Evolutionary conservation across 2,329 filamentous ascomycete species (phyloP).

Genomic region (Coniochaeta prunicola): DNA sequence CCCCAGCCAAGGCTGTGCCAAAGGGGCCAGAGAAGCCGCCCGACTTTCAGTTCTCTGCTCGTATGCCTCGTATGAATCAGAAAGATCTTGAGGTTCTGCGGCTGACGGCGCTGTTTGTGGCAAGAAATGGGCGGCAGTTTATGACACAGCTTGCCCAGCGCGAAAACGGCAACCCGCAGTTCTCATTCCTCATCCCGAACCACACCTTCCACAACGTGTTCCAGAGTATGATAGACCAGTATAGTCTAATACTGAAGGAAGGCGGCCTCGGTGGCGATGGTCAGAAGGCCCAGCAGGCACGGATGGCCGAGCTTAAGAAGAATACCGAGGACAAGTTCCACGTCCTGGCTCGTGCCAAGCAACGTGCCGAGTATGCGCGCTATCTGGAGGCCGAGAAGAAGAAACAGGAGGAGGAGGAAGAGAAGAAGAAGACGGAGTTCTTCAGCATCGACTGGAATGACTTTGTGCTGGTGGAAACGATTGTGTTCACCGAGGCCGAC

Average conservation of each 20-base stretch:
- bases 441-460: constrained; percentile 97
- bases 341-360: constrained; percentile 71
- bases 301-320: constrained; percentile 63
- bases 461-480: constrained; percentile 92
- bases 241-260: constrained; percentile 68
- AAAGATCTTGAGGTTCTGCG: constrained; percentile 73
- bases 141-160: constrained; percentile 85
- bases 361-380: constrained; percentile 81
- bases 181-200: constrained; percentile 90
- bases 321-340: constrained; percentile 76
- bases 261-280: constrained; percentile 59
- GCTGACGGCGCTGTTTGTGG: constrained; percentile 84
- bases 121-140: constrained; percentile 86
- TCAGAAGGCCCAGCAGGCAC: constrained; percentile 63
- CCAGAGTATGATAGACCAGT: constrained; percentile 86
- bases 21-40: constrained; percentile 78
- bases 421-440: constrained; percentile 68
- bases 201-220: constrained; percentile 97
- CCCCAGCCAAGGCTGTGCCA: constrained; percentile 54
- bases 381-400: constrained; percentile 78
- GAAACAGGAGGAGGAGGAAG: constrained; percentile 81
- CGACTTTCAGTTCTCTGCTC: constrained; percentile 87
- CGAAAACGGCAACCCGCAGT: constrained; percentile 86
- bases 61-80: constrained; percentile 95
- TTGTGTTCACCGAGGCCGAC: constrained; percentile 84